Evolutionary conservation across 148 eudicot species (phyloP), one percentile per base, ranked within the genome.

Genomic region (Selenicereus undatus): DNA sequence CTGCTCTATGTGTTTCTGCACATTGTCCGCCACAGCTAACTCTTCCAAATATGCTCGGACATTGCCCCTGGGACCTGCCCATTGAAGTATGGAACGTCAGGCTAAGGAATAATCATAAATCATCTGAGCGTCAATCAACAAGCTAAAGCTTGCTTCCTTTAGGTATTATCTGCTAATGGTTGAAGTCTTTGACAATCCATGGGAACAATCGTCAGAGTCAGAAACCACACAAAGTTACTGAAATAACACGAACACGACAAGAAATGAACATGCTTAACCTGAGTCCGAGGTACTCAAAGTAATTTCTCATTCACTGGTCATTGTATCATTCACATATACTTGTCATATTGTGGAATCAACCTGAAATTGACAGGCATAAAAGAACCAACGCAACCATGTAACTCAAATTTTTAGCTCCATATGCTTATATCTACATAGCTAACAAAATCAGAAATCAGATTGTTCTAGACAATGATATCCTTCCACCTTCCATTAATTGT

Each of bases 41-140:
- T 86, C 89, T 83, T 87, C 90, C 82, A 95, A 84, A 82, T 93
- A 95, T 27, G 85, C 86, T 73, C 93, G 93, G 81, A 95, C 83
- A 77, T 91, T 91, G 32, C 99, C 99, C 43, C 84, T 90, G 9
- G 97, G 89, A 60, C 97, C 99, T 95, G 90, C 74, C 52, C 58
- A 62, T 81, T 43, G 50, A 48, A 50, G 6, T 27, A 72, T 58
- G 17, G 13, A 42, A 75, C 9, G 16, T n/a, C 13, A 35, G 66
- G 20, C 35, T 32, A 72, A 60, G 43, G 26, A 43, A 50, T 14
- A 45, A 9, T 12, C 11, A 14, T 35, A 18, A 14, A 8, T 27
- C 45, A 62, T 7, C 39, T 51, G 14, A 43, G 24, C 16, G 14
- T 5, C 11, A 43, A 68, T 35, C 13, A 48, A 71, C 71, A 11